Conservation (phyloP, 2,329 filamentous ascomycete species). For the Paraconiothyrium brasiliense region DNA sequence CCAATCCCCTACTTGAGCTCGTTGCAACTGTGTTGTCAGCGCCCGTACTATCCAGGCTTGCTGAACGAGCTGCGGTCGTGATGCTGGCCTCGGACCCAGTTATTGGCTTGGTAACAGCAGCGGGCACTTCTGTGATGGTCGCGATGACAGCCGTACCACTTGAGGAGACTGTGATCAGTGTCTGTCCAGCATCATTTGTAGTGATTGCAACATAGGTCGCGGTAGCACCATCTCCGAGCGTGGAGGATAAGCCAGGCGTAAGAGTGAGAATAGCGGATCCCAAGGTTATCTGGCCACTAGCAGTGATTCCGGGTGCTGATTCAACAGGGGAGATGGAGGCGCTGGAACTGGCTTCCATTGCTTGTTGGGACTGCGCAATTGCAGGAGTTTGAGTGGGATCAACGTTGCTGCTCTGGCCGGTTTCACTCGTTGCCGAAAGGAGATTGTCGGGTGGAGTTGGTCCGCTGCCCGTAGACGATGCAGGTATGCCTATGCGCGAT, state of each 20-base stretch:
- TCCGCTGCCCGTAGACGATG: background rate
- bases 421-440: constrained; percentile 5
- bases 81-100: constrained; percentile 34
- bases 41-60: background rate
- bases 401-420: background rate
- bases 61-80: constrained; percentile 23
- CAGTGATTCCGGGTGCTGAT: constrained; percentile 14
- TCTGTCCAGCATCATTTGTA: constrained; percentile 35
- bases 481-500: background rate
- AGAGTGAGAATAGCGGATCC: constrained; percentile 33
- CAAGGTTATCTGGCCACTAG: constrained; percentile 26
- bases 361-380: background rate
- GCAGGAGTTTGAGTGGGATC: background rate
- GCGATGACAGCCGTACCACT: constrained; percentile 40
- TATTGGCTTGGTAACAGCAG: constrained; percentile 29
- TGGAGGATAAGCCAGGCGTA: constrained; percentile 39
- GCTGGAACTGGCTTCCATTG: background rate
- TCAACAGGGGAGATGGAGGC: background rate
- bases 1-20: constrained; percentile 24
- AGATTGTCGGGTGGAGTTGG: background rate
- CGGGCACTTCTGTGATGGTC: constrained; percentile 32
- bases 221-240: constrained; percentile 29
- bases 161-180: constrained; percentile 37
- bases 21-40: constrained; percentile 13
- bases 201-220: constrained; percentile 36